A percentile compares a stretch with the other conserved stretches of the same genome.
These are phyloP conservation scores for Colletotrichum melonis DNA, from an alignment of 2,329 filamentous ascomycete genomes.

Conservation along the genomic window DNA sequence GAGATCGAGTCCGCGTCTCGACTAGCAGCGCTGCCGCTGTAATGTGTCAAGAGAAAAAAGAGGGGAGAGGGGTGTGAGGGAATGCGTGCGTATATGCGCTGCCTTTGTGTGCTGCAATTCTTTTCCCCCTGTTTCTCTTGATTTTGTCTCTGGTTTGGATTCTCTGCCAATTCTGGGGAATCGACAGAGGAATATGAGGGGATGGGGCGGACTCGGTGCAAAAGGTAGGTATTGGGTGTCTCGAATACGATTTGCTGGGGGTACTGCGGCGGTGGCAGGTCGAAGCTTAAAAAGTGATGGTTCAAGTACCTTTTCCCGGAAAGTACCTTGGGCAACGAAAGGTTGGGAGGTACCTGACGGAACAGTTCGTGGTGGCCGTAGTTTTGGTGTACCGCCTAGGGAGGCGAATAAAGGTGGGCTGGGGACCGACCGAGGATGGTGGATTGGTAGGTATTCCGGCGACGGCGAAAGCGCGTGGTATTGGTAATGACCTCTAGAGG, in stretches of 20 bases:
- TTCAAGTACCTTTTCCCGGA: background rate
- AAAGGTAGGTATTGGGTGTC: background rate
- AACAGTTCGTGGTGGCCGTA: constrained; percentile 13
- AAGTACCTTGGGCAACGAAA: constrained; percentile 7
- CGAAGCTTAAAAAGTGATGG: background rate
- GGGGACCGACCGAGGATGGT: constrained; percentile 21
- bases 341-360: background rate
- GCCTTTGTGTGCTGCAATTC: background rate
- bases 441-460: background rate
- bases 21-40: constrained; percentile 25
- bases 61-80: background rate
- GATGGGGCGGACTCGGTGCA: background rate
- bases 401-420: constrained; percentile 34
- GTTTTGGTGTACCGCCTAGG: constrained; percentile 4
- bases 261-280: background rate
- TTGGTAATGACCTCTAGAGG: constrained; percentile 32
- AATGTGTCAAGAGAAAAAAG: constrained; percentile 10
- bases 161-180: background rate
- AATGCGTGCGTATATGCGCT: background rate
- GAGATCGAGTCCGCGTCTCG: constrained; percentile 36
- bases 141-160: background rate
- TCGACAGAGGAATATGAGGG: background rate
- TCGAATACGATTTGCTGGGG: background rate
- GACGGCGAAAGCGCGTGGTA: constrained; percentile 19
- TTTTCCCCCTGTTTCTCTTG: background rate